Evolutionary conservation across 495 filamentous ascomycete species (phyloP).

Genomic region (Neurospora sp.): DNA sequence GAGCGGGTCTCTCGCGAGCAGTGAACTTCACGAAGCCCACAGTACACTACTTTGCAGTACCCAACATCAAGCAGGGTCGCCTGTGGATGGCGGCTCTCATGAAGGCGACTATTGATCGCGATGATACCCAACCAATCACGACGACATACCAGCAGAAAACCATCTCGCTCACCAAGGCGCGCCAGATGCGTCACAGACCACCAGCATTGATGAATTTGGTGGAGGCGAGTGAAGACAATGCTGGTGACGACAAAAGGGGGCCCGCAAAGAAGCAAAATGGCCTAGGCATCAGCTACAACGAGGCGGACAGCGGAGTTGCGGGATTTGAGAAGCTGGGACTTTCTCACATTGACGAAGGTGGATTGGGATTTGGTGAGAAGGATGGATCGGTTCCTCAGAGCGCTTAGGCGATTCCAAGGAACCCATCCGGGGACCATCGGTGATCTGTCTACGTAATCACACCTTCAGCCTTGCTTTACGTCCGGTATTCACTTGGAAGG

Average conservation of each 20-base stretch:
- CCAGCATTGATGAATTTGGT: slow-evolving; percentile 74
- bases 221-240: slow-evolving; percentile 36
- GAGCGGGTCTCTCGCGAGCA: slow-evolving; percentile 73
- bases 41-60: slow-evolving; percentile 95
- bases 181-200: slow-evolving; percentile 72
- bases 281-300: slow-evolving; percentile 14
- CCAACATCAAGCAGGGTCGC: slow-evolving; percentile 76
- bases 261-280: slow-evolving; percentile 6
- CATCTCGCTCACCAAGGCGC: slow-evolving; percentile 77
- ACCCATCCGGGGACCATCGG: not conserved
- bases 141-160: slow-evolving; percentile 95
- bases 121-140: slow-evolving; percentile 64
- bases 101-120: slow-evolving; percentile 97
- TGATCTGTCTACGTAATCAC: not conserved
- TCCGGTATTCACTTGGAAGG: not conserved
- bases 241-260: slow-evolving; percentile 7
- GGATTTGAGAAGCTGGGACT: slow-evolving; percentile 37
- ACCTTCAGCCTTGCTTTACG: not conserved
- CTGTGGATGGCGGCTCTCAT: slow-evolving; percentile 98
- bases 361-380: slow-evolving; percentile 28
- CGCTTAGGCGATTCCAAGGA: slow-evolving; percentile 19
- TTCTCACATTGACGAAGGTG: slow-evolving; percentile 27
- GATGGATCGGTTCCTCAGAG: slow-evolving; percentile 28
- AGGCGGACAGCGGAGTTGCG: slow-evolving; percentile 40
- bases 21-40: slow-evolving; percentile 97